Base-by-base conservation (phyloP, 768 basidiomycete genomes). In the Lactarius tabidus region DNA sequence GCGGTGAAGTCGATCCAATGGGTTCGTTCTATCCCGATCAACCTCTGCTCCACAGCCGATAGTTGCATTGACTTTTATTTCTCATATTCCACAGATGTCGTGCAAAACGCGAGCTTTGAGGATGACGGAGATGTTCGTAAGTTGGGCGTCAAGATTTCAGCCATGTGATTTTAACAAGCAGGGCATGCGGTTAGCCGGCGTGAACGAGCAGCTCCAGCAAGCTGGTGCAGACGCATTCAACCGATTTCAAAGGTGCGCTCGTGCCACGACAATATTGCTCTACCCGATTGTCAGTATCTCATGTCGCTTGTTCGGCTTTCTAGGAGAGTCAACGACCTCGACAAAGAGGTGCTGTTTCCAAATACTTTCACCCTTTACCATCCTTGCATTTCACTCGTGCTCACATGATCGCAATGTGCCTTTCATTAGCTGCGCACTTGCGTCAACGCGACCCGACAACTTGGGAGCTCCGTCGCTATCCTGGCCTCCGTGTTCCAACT, bases 381-480 rank as follows among this genome's bases (percentile, higher is more conserved):
- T 41, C 43, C 9, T n/a, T 48, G 9, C 38, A 55, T 62, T 72
- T 62, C 59, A 43, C 45, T 15, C 56, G 18, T 41, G 35, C 64
- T 39, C 54, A 60, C 55, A 61, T 7, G 64, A 60, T 20, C 28
- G 29, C 31, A 55, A 56, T 51, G 38, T 33, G 28, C 38, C 26
- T 28, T 38, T 26, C 8, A 7, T 15, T 71, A 90, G 86, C 80
- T 91, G 23, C 82, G 88, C 54, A 89, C 87, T 72, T 90, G 90
- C 72, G 85, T 87, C 43, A 89, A 90, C 71, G 87, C 89, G n/a
- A 83, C 88, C 28, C 83, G 89, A 43, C 89, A 89, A 71, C 79
- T 91, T 0, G 90, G 90, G 31, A 88, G 86, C 65, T 90, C 88
- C 2, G 87, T 90, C 33, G 88, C 87, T 15, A 88, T 91, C 62